Percentiles rank a stretch among this genome's conserved stretches.
Evolutionary conservation across 2,329 filamentous ascomycete genomes (phyloP).

Genomic region (Colletotrichum abscissum): DNA sequence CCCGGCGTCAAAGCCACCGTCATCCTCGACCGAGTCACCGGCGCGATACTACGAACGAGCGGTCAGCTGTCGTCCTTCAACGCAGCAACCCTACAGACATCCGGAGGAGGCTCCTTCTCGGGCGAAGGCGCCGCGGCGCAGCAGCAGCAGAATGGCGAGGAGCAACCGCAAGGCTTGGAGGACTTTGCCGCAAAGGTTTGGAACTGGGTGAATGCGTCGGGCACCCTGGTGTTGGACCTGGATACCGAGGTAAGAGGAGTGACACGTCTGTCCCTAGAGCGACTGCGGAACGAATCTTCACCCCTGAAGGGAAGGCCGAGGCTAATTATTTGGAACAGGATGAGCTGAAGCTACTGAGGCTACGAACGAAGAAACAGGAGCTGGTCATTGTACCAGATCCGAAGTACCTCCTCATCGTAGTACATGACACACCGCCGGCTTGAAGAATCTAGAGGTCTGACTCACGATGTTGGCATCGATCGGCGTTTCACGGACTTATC

Average conservation of each 20-base stretch:
- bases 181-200: conserved; percentile 82
- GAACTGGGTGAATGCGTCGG: conserved; percentile 78
- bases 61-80: conserved; percentile 72
- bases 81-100: conserved; percentile 21
- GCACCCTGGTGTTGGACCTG: conserved; percentile 76
- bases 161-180: conserved; percentile 65
- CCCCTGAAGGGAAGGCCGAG: neutral
- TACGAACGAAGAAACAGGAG: conserved; percentile 88
- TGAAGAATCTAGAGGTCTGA: conserved; percentile 45
- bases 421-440: conserved; percentile 83
- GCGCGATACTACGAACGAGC: conserved; percentile 79
- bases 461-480: neutral
- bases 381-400: conserved; percentile 84
- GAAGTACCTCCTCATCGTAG: conserved; percentile 82
- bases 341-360: conserved; percentile 78
- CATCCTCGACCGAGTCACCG: conserved; percentile 77
- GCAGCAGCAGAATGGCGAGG: conserved; percentile 55
- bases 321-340: conserved; percentile 59
- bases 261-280: neutral
- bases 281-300: neutral
- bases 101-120: conserved; percentile 51
- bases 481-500: conserved; percentile 2
- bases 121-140: conserved; percentile 51
- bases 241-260: conserved; percentile 70
- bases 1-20: conserved; percentile 83